These are phyloP conservation scores for Annulohypoxylon bovei DNA, from an alignment of 495 filamentous ascomycete species.

Conservation along the genomic window DNA sequence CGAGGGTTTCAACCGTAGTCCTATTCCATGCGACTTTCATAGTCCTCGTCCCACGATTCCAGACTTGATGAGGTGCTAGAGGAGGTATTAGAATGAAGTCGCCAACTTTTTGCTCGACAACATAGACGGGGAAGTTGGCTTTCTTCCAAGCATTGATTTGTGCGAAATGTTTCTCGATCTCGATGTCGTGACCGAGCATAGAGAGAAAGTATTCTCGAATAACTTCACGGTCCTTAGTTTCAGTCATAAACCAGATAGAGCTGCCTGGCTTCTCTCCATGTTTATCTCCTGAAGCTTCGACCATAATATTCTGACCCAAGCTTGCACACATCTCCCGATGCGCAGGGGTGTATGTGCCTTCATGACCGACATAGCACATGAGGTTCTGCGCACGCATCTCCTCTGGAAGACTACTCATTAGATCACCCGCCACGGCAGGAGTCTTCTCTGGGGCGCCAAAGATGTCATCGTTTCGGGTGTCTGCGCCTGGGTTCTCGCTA, in stretches of 20 bases:
- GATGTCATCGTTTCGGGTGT: constrained; percentile 50
- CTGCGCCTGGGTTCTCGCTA: constrained; percentile 52
- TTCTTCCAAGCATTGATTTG: constrained; percentile 92
- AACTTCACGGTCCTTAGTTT: constrained; percentile 84
- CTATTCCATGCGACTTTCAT: constrained; percentile 99
- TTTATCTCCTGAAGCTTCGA: constrained; percentile 80
- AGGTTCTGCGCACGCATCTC: constrained; percentile 92
- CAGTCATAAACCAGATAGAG: constrained; percentile 98
- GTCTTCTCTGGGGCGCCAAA: constrained; percentile 59
- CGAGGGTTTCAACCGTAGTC: constrained; percentile 90
- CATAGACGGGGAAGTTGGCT: constrained; percentile 89
- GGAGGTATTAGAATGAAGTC: constrained; percentile 97
- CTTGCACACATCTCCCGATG: constrained; percentile 98
- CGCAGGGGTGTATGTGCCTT: constrained; percentile 95
- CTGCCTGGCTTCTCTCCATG: constrained; percentile 80
- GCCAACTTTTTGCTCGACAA: constrained; percentile 91
- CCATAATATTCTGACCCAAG: constrained; percentile 97
- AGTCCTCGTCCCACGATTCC: constrained; percentile 94
- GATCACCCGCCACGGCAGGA: constrained; percentile 71
- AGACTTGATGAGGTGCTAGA: constrained; percentile 96
- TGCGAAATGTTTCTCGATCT: constrained; percentile 95
- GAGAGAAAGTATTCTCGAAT: constrained; percentile 94
- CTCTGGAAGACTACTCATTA: constrained; percentile 91
- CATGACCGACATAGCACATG: constrained; percentile 98
- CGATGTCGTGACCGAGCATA: constrained; percentile 91